Evolutionary conservation across 208 protist species (phyloP), one percentile per base, ranked within the genome.

Genomic region (Leishmania braziliensis): DNA sequence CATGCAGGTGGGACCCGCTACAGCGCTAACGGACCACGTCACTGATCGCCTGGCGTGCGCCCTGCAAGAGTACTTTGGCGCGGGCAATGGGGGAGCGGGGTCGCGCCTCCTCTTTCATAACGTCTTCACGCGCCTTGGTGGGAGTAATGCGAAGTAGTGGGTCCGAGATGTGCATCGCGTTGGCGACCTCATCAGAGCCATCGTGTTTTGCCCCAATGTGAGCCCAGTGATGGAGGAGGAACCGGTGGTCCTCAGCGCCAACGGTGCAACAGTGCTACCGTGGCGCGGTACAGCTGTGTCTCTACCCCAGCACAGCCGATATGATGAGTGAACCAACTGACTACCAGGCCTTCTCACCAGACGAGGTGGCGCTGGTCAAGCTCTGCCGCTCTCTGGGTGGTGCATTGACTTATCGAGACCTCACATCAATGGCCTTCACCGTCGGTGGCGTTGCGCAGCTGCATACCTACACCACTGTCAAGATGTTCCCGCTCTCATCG

Each of bases 401-500:
- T 8, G 86, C 86, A 9, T 78, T 98, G 36, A 89, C 78, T 36
- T 70, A 88, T 62, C 91, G 93, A 62, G 87, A 92, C 53, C 75
- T 85, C 1, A 86, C 53, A 66, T 79, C 72, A 69, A 91, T 96
- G 78, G 80, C 84, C 53, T 93, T 92, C 79, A 93, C 85, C 23
- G 89, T 88, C 53, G 84, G 86, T 29, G 73, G 56, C 54, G 81
- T 69, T 36, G 56, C 74, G 71, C 70, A 78, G 66, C 78, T 74
- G 70, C 79, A 84, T 86, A 78, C 75, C 39, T 99, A 94, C 88
- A 91, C 99, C n/a, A 95, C 99, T 48, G 78, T 99, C 33, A 93
- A 99, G 75, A 87, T 97, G 60, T 99, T 99, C 78, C 99, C 99
- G 36, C 99, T 99, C 86, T 99, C 97, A 33, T 99, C 98, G 23